phyloP scores from a whole-genome alignment of 2,329 filamentous ascomycete genomes.

The Talaromyces verruculosus region DNA sequence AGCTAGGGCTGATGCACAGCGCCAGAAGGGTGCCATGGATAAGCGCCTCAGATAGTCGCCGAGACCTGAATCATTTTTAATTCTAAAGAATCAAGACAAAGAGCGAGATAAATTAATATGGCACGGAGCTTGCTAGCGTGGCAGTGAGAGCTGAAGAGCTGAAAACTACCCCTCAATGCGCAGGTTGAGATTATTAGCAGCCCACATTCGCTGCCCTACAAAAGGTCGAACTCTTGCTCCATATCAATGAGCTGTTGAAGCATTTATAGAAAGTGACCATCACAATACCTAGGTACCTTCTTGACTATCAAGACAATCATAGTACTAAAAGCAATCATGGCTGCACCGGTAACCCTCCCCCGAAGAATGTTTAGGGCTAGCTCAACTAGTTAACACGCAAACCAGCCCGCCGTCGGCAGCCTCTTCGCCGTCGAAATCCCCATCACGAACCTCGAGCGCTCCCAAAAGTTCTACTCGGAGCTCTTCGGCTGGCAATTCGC shows the following conservation, averaged over 20 bases:
- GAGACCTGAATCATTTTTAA: neutral
- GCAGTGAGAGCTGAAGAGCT: neutral
- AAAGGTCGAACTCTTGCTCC: neutral
- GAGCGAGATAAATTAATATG: neutral
- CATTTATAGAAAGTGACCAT: neutral
- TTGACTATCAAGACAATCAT: neutral
- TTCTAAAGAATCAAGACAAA: too few species aligned
- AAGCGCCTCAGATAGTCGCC: neutral
- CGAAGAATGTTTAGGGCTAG: neutral
- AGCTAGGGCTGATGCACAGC: neutral
- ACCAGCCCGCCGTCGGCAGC: slow-evolving; percentile 12
- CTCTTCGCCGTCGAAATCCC: slow-evolving; percentile 19
- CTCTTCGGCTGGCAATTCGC: slow-evolving; percentile 16
- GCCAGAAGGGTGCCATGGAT: neutral
- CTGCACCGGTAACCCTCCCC: neutral
- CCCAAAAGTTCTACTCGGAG: slow-evolving; percentile 18
- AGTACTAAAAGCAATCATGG: slow-evolving; percentile 8
- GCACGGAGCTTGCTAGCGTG: neutral
- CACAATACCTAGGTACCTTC: neutral
- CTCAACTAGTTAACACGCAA: slow-evolving; percentile 4
- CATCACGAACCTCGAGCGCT: slow-evolving; percentile 12
- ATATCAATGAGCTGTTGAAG: neutral
- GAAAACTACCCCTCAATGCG: neutral
- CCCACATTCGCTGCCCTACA: neutral
- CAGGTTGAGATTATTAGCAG: neutral